Percentiles rank a stretch among this genome's conserved stretches.
These are phyloP conservation scores for Oryza meyeriana DNA, from an alignment of 176 grass and related monocot genomes.

Conservation along the genomic window DNA sequence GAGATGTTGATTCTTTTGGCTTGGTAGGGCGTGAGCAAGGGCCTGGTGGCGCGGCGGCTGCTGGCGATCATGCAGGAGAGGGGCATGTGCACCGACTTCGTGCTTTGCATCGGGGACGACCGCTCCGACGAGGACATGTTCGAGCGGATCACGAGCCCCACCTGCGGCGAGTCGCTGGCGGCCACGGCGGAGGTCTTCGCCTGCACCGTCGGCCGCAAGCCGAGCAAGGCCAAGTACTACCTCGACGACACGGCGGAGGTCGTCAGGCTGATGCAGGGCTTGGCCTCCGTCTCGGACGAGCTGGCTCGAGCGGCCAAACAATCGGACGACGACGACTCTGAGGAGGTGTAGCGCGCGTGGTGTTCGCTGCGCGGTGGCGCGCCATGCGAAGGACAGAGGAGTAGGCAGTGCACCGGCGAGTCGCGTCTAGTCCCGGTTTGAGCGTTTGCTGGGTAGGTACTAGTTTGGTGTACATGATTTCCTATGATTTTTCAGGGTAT, in stretches of 20 bases:
- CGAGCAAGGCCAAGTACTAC: conserved; percentile 96
- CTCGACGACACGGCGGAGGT: conserved; percentile 79
- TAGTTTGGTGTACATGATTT: conserved; percentile 33
- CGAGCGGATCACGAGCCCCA: conserved; percentile 52
- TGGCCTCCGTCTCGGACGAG: conserved; percentile 71
- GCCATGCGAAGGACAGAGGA: neutral
- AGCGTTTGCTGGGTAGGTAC: conserved; percentile 1
- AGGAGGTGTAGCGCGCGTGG: conserved; percentile 2
- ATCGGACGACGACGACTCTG: neutral
- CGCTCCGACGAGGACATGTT: conserved; percentile 97
- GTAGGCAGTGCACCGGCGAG: neutral
- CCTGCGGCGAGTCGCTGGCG: conserved; percentile 36
- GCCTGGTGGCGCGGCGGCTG: conserved; percentile 63
- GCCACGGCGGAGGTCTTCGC: conserved; percentile 73
- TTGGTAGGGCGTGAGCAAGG: conserved; percentile 85
- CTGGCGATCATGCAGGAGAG: conserved; percentile 56
- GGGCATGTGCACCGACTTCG: conserved; percentile 53
- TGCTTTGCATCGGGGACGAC: conserved; percentile 92
- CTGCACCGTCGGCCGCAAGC: conserved; percentile 82
- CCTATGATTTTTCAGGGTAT: conserved; percentile 17
- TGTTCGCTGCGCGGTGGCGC: no score
- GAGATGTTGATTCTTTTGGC: neutral
- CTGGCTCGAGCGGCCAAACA: conserved; percentile 22
- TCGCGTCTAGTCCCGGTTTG: neutral
- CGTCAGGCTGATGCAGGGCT: conserved; percentile 83